Percentiles rank a stretch among this genome's conserved stretches.
Conservation (phyloP, 345 rosid species). For the Melastoma malabathricum region DNA sequence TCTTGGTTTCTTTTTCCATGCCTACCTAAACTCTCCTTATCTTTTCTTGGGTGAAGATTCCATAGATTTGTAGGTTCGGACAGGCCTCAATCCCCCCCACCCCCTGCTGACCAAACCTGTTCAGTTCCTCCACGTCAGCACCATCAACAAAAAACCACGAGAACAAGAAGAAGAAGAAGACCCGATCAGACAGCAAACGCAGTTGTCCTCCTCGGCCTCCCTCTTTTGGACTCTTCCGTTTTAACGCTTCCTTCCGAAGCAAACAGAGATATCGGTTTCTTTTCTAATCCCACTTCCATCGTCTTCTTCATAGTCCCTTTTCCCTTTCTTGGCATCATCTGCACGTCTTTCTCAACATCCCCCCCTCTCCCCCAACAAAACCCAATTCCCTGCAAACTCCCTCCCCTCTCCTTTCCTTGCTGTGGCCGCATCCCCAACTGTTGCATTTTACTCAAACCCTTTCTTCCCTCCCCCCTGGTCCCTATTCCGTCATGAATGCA, state of each 20-base stretch:
- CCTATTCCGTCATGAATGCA: neutral
- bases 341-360: neutral
- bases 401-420: no score
- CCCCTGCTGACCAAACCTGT: neutral
- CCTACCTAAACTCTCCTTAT: no score
- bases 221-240: neutral
- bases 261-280: neutral
- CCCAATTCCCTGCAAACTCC: neutral
- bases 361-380: neutral
- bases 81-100: no score
- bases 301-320: neutral
- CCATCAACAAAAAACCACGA: no score
- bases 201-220: neutral
- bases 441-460: no score
- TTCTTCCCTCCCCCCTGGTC: no score
- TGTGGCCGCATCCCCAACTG: no score
- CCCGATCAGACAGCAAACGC: neutral
- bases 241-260: no score
- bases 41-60: no score
- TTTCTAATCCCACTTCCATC: neutral
- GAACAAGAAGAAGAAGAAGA: no score
- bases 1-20: no score
- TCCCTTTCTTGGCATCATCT: neutral
- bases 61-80: no score
- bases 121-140: slow-evolving; percentile 1